Conservation (phyloP, 345 rosid genomes). For the Cardiospermum halicacabum region DNA sequence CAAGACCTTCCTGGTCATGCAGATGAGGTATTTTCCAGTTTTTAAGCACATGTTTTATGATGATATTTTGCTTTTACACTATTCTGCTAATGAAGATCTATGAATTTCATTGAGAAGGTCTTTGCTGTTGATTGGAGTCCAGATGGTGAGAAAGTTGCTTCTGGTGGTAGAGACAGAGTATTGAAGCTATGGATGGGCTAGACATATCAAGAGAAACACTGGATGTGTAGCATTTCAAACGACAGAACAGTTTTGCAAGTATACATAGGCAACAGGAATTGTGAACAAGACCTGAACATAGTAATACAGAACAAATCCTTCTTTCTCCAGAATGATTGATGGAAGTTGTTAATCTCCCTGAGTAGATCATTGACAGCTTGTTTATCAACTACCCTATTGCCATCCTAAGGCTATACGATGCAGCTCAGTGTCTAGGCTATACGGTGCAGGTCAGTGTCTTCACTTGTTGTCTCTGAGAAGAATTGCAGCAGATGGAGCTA, state of each 20-base stretch:
- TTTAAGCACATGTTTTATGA: background rate
- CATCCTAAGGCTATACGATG: background rate
- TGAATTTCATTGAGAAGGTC: slow-evolving; percentile 37
- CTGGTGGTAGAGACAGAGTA: slow-evolving; percentile 88
- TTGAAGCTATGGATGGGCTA: slow-evolving; percentile 96
- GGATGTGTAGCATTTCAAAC: slow-evolving; percentile 1
- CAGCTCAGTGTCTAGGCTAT: background rate
- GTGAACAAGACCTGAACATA: background rate
- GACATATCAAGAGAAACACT: background rate
- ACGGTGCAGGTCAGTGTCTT: background rate
- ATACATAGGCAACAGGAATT: background rate
- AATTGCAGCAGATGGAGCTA: background rate
- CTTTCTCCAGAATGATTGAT: background rate
- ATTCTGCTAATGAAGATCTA: background rate
- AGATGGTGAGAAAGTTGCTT: slow-evolving; percentile 96
- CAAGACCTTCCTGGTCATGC: slow-evolving; percentile 98
- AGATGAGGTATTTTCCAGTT: slow-evolving; percentile 61
- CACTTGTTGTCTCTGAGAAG: background rate
- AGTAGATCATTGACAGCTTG: background rate
- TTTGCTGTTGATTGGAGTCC: slow-evolving; percentile 99
- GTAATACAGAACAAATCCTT: background rate
- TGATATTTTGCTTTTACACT: background rate
- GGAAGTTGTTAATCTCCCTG: background rate
- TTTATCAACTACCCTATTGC: background rate
- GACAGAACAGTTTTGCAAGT: background rate